Base-by-base conservation (phyloP, 129 eudicot species). In the Tanacetum coccineum region DNA sequence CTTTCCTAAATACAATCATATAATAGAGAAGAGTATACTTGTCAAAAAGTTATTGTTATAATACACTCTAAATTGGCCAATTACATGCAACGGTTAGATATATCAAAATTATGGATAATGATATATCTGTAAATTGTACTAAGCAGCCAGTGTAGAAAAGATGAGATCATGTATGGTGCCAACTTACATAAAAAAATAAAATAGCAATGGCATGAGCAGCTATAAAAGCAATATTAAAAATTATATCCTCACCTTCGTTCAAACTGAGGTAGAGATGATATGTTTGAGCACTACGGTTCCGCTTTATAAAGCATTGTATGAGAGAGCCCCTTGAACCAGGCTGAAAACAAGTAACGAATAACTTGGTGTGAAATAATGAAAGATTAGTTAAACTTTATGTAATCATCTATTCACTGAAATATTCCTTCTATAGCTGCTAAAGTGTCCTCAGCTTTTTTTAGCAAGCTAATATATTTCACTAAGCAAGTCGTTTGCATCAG, bases 311-410 rank as follows among this genome's bases (percentile, higher is more conserved):
- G 76, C 98, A 93, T 66, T 93, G 87, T 71, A 93, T 82, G 13
- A 82, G 78, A 69, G 86, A 68, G 67, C 78, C 90, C 74, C 96
- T 84, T 21, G 98, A 81, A 62, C 98, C 98, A 76, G 96, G 96
- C 98, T 93, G 82, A 78, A 69, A 45, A 76, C 25, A 25, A 67
- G 20, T 0, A n/a, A 73, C 4, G 56, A 51, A 28, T 13, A 44
- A 45, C 6, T 25, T 14, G 49, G 64, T 11, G 69, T 52, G 36
- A 62, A 6, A 25, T 66, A 48, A n/a, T 26, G 4, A 25, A 48
- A 14, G n/a, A 25, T 40, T 36, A 18, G 48, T 8, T 42, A 15
- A 20, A 45, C 69, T 10, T 19, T 20, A 56, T 22, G 32, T 9
- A 22, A 56, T 56, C 12, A 11, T 21, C 14, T 6, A 36, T 36